Evolutionary conservation across 2,329 filamentous ascomycete genomes (phyloP).

Genomic region (Trichophaea hybrida): DNA sequence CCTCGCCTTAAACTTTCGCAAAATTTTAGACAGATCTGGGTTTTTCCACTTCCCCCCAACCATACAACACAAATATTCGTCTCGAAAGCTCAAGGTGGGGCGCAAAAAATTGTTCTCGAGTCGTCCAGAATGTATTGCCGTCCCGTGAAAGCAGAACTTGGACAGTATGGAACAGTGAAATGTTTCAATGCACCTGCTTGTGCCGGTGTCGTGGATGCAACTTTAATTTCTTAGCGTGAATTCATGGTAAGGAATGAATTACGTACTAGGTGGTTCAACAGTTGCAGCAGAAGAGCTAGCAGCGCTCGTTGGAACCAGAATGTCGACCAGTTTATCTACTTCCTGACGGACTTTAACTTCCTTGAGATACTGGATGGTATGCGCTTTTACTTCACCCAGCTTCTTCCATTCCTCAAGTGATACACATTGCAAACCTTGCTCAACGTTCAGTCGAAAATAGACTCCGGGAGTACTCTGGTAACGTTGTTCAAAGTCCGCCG

Average conservation of each 20-base stretch:
- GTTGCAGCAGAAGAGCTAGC: neutral
- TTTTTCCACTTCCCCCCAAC: too few relatives aligned
- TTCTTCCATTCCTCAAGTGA: slow-evolving; percentile 2
- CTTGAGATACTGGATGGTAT: slow-evolving; percentile 21
- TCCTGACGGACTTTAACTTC: neutral
- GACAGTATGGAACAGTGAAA: too few relatives aligned
- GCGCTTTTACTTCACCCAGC: neutral
- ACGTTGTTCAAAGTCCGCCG: neutral
- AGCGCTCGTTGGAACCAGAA: neutral
- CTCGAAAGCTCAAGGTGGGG: too few relatives aligned
- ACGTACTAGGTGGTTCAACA: neutral
- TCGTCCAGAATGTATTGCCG: too few relatives aligned
- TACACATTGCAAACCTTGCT: slow-evolving; percentile 4
- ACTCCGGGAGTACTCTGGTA: slow-evolving; percentile 17
- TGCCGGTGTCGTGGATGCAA: neutral
- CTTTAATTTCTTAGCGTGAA: neutral
- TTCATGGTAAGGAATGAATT: neutral
- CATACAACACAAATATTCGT: too few relatives aligned
- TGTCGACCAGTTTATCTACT: neutral
- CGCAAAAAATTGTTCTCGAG: too few relatives aligned
- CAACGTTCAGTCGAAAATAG: slow-evolving; percentile 25
- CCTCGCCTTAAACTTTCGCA: too few relatives aligned
- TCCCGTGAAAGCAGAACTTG: too few relatives aligned
- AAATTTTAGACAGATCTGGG: too few relatives aligned
- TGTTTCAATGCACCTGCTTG: too few relatives aligned